Base-by-base conservation (phyloP, 2,329 filamentous ascomycete genomes). In the Emmonsiellopsis sp. region DNA sequence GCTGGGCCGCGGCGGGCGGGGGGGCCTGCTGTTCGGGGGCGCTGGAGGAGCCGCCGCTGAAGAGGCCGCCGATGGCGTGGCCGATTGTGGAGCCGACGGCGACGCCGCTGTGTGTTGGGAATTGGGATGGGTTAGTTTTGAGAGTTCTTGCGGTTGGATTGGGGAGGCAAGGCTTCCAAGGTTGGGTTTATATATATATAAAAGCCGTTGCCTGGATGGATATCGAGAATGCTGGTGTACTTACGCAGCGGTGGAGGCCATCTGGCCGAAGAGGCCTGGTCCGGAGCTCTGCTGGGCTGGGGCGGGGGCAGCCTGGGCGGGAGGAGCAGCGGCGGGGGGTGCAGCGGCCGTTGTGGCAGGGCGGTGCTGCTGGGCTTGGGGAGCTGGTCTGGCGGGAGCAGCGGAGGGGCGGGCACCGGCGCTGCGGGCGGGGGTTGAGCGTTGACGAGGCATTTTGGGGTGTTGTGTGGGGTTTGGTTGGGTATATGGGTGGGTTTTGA, bases 181-280 rank as follows among this genome's bases (percentile, higher is more conserved):
- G n/a, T n/a, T n/a, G n/a, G n/a, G n/a, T n/a, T n/a, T 26, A 5
- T 26, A 26, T 26, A 26, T 26, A 26, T 26, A 26, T 26, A 26
- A 26, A 26, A 5, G 20, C 3, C 3, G 20, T 26, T 26, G 20
- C 20, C 20, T 26, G 20, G 20, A 5, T 26, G 20, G 20, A 5
- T 26, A 5, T 8, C 5, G 6, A 7, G 20, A n/a, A 35, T 11
- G 40, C n/a, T 55, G 45, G 15, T 8, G 51, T 10, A 84, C 90
- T 77, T 85, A 97, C 92, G 93, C 93, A 71, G 93, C 93, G 54
- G 93, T 98, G 69, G 85, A 90, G 61, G 93, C 93, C 87, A 98
- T 96, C 79, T 97, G 89, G 55, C 89, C 92, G 63, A 98, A 89
- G 9, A 98, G 79, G 59, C 93, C 92, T 5, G 89, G 85, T 31